Evolutionary conservation across 805 yeast species (phyloP).

Genomic region (Candida oleophila): DNA sequence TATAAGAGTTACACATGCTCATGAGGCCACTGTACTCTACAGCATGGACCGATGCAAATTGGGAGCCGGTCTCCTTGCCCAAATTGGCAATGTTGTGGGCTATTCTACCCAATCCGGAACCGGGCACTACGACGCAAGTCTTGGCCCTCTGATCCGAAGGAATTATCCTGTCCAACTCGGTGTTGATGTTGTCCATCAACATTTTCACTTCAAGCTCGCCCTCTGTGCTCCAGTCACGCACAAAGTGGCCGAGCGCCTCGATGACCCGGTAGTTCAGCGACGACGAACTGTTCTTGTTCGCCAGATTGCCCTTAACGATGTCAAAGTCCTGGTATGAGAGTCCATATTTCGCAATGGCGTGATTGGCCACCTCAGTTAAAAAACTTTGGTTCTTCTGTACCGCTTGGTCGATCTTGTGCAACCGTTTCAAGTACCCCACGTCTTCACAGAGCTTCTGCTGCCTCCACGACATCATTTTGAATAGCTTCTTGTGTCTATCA

Average conservation of each 20-base stretch:
- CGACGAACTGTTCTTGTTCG: slow-evolving; percentile 9
- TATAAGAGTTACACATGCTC: slow-evolving; percentile 66
- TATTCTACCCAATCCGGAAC: slow-evolving; percentile 81
- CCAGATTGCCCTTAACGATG: slow-evolving; percentile 11
- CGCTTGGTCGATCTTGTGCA: slow-evolving; percentile 47
- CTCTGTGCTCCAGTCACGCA: slow-evolving; percentile 70
- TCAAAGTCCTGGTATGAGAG: slow-evolving; percentile 37
- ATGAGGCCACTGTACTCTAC: slow-evolving; percentile 76
- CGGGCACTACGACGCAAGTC: slow-evolving; percentile 72
- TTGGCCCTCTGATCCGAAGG: slow-evolving; percentile 26
- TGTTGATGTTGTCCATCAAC: slow-evolving; percentile 49
- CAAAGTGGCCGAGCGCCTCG: slow-evolving; percentile 72
- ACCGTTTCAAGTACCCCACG: slow-evolving; percentile 54
- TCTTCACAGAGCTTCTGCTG: slow-evolving; percentile 56
- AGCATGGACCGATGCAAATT: slow-evolving; percentile 57
- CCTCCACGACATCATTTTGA: slow-evolving; percentile 49
- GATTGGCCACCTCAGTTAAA: slow-evolving; percentile 44
- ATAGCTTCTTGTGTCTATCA: slow-evolving; percentile 42
- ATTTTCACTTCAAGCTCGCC: slow-evolving; percentile 54
- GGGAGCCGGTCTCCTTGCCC: slow-evolving; percentile 29
- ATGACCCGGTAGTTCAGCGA: slow-evolving; percentile 39
- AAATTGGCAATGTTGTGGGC: slow-evolving; percentile 57
- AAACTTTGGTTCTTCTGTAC: slow-evolving; percentile 49
- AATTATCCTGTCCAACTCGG: slow-evolving; percentile 37
- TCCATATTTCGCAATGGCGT: slow-evolving; percentile 45